A percentile compares a stretch with the other conserved stretches of the same genome.
phyloP scores from a whole-genome alignment of 257 asterid genomes.

The Solanum peruvianum region DNA sequence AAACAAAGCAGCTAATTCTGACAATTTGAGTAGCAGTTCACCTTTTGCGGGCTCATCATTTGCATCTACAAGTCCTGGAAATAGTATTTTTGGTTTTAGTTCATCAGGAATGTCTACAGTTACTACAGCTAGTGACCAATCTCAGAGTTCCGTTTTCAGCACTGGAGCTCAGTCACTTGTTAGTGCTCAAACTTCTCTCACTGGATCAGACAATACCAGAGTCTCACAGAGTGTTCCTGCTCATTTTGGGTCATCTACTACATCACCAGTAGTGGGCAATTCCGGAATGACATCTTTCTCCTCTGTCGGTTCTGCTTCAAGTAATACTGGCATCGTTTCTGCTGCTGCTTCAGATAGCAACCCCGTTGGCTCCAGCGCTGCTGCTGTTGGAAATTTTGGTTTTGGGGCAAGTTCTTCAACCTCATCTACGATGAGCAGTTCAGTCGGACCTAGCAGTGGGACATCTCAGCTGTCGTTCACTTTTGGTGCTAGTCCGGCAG shows the following conservation, averaged over 20 bases:
- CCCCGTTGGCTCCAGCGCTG: not conserved
- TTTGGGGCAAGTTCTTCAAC: not conserved
- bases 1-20: constrained; percentile 12
- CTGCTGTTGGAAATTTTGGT: not conserved
- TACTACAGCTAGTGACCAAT: constrained; percentile 1
- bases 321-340: not conserved
- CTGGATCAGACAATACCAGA: constrained; percentile 1
- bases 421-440: not conserved
- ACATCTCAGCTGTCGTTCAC: not conserved
- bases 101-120: constrained; percentile 8
- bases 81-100: constrained; percentile 20
- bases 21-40: constrained; percentile 10
- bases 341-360: not conserved
- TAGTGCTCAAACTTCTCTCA: constrained; percentile 8
- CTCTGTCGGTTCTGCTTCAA: not conserved
- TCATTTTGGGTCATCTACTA: constrained; percentile 14
- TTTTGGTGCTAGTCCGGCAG: constrained; percentile 26
- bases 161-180: constrained; percentile 19
- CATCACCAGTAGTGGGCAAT: constrained; percentile 16
- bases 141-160: constrained; percentile 26
- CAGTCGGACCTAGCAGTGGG: not conserved
- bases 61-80: constrained; percentile 12
- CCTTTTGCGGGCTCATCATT: constrained; percentile 15
- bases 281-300: not conserved
- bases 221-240: constrained; percentile 12